A percentile compares a stretch with the other conserved stretches of the same genome.
Conservation (phyloP, 306 rosid genomes). For the Glycyrrhiza uralensis region DNA sequence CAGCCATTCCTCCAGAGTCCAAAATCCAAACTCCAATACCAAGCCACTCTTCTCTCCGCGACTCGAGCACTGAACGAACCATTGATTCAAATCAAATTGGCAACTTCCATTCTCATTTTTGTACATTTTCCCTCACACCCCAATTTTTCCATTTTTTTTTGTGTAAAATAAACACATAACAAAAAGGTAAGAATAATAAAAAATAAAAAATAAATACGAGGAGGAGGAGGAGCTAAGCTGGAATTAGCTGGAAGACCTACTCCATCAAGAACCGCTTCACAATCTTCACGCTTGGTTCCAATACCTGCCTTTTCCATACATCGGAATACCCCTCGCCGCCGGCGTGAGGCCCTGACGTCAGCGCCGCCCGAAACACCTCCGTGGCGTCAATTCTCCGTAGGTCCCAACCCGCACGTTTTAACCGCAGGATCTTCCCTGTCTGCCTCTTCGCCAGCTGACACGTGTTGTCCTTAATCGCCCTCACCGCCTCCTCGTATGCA, state of each 20-base stretch:
- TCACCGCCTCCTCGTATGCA: constrained; percentile 69
- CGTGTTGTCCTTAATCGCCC: constrained; percentile 74
- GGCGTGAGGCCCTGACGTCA: constrained; percentile 37
- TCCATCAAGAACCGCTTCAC: constrained; percentile 85
- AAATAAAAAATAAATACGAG: background rate
- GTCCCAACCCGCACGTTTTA: constrained; percentile 70
- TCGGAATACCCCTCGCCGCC: constrained; percentile 41
- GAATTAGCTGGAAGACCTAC: constrained; percentile 78
- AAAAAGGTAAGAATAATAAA: background rate
- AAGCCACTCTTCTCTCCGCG: background rate
- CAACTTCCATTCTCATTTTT: constrained; percentile 16
- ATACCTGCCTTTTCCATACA: constrained; percentile 66
- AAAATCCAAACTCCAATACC: no score
- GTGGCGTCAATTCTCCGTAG: constrained; percentile 78
- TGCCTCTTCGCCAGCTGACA: constrained; percentile 65
- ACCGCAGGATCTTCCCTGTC: constrained; percentile 54
- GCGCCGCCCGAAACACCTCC: constrained; percentile 52
- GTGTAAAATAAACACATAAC: constrained; percentile 2
- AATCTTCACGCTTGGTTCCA: constrained; percentile 92
- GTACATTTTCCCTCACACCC: constrained; percentile 7
- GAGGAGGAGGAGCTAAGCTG: constrained; percentile 3
- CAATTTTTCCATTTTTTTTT: background rate
- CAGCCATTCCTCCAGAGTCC: background rate
- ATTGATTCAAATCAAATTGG: background rate
- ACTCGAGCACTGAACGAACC: background rate